Base-by-base conservation (phyloP, 768 basidiomycete genomes). In the Filobasidium wieringae region DNA sequence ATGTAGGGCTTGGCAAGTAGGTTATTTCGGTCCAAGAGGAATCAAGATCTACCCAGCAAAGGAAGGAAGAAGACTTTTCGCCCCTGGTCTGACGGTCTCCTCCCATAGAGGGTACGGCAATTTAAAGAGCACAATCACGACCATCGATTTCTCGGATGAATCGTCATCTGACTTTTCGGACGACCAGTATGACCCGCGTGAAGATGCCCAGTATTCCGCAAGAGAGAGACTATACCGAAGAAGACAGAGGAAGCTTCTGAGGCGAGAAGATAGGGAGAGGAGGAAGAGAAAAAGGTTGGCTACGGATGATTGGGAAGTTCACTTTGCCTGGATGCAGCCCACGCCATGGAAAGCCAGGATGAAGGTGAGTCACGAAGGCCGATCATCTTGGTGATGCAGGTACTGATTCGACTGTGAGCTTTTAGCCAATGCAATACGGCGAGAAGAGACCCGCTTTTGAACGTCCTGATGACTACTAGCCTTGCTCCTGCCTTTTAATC, bases 321-420 rank as follows among this genome's bases (percentile, higher is more conserved):
- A 53, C 29, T 60, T 60, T 36, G 59, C 40, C 19, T 60, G 54
- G 54, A 60, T 45, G 37, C 53, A 55, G 53, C 59, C 59, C 37
- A 51, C 52, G 36, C n/a, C 36, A 19, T 55, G 43, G 37, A 27
- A 30, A 15, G 32, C 57, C 9, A 50, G 50, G 29, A 47, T 36
- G 19, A 60, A 60, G 54, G 26, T 30, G 54, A 40, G 54, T 47
- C 4, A n/a, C n/a, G 15, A 22, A 40, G 3, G 37, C 37, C 22
- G 37, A n/a, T 19, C 43, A 4, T 47, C 5, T 24, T 7, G 14
- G 43, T 24, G 41, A 7, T 47, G 22, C 17, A 12, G 43, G 4
- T 4, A 2, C 19, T 47, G 43, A 47, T 27, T 26, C 29, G 7
- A 24, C 43, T 3, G 11, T 9, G 2, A 14, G 43, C 19, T 26